These are phyloP conservation scores for Aegilops tauschii DNA, from an alignment of 176 grass and related monocot genomes.

Conservation along the genomic window DNA sequence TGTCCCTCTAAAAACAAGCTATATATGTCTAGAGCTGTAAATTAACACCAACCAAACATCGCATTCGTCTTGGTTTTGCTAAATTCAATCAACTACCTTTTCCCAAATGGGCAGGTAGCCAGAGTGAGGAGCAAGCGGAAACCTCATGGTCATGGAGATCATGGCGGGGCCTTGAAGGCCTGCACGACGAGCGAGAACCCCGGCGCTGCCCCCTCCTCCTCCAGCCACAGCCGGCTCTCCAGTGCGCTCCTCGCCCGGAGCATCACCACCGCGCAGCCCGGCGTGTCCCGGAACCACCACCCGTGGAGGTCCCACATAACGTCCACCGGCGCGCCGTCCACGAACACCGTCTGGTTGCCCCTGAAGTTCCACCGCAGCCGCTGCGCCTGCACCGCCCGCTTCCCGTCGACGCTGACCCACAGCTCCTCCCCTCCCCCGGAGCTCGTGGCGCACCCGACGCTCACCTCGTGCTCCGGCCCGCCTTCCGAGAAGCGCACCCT, in stretches of 20 bases:
- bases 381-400: constrained; percentile 60
- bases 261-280: constrained; percentile 72
- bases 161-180: constrained; percentile 51
- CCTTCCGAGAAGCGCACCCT: constrained; percentile 49
- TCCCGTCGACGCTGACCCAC: constrained; percentile 72
- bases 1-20: neutral
- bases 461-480: constrained; percentile 81
- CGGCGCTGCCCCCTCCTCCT: constrained; percentile 59
- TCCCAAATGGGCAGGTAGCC: neutral
- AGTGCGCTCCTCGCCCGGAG: constrained; percentile 71
- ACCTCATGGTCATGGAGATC: constrained; percentile 10
- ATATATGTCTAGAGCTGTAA: neutral
- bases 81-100: constrained; percentile 18
- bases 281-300: constrained; percentile 59
- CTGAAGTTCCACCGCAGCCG: constrained; percentile 82
- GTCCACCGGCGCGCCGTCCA: constrained; percentile 78
- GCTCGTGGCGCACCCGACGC: constrained; percentile 30
- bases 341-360: constrained; percentile 95
- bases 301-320: constrained; percentile 88
- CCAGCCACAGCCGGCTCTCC: constrained; percentile 92
- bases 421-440: constrained; percentile 47
- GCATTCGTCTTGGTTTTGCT: constrained; percentile 6
- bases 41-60: neutral
- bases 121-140: constrained; percentile 6
- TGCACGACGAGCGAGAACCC: constrained; percentile 80